Percentiles rank a stretch among this genome's conserved stretches.
Conservation (phyloP, 371 early-diverging fungal genomes). For the Mortierella sp. region DNA sequence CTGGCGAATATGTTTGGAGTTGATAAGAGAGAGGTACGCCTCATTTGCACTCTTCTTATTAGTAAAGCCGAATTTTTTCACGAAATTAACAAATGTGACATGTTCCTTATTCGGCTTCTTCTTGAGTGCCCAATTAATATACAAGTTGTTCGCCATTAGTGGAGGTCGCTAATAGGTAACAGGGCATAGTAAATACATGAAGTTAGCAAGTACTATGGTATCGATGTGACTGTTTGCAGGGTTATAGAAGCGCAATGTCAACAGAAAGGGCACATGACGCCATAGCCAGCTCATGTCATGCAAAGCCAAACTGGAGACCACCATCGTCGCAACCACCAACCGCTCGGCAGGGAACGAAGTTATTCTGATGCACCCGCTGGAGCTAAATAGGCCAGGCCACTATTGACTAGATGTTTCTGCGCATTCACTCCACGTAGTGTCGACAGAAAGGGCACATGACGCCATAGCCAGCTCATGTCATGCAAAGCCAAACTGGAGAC, state of each 20-base stretch:
- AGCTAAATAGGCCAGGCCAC: slow-evolving; percentile 8
- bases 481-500: slow-evolving; percentile 1
- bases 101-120: slow-evolving; percentile 21
- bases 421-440: slow-evolving; percentile 7
- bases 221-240: not conserved
- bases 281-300: not conserved
- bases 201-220: slow-evolving; percentile 6
- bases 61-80: slow-evolving; percentile 19
- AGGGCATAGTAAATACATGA: not conserved
- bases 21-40: slow-evolving; percentile 23
- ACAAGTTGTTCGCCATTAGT: slow-evolving; percentile 8
- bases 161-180: slow-evolving; percentile 4
- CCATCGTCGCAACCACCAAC: slow-evolving; percentile 8
- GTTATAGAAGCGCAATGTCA: slow-evolving; percentile 15
- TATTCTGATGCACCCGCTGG: slow-evolving; percentile 31
- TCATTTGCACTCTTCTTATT: slow-evolving; percentile 5
- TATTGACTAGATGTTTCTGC: slow-evolving; percentile 16
- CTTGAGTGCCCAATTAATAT: slow-evolving; percentile 16
- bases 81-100: slow-evolving; percentile 18
- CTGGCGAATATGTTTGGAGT: slow-evolving; percentile 13
- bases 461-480: not conserved
- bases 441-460: slow-evolving; percentile 1
- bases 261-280: slow-evolving; percentile 9
- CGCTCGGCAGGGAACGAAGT: slow-evolving; percentile 23
- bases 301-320: slow-evolving; percentile 1